Evolutionary conservation across 805 yeast species (phyloP).

Genomic region (Deakozyma indianensis): DNA sequence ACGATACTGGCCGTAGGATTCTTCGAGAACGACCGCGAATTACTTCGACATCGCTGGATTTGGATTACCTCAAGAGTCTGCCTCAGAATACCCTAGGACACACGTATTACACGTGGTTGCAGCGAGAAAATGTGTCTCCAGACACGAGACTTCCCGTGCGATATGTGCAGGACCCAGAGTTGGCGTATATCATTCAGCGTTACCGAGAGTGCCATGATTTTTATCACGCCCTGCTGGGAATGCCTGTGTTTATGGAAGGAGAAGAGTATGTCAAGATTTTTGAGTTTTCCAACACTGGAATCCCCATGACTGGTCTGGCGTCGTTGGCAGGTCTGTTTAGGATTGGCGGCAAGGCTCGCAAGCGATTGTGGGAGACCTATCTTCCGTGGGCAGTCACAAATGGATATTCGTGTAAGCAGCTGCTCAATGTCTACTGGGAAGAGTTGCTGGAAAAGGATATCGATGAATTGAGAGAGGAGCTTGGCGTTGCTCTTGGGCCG

Average conservation of each 20-base stretch:
- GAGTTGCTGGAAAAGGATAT: constrained; percentile 58
- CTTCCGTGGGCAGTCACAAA: constrained; percentile 78
- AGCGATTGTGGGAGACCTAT: constrained; percentile 48
- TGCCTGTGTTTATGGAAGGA: constrained; percentile 90
- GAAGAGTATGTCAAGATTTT: constrained; percentile 87
- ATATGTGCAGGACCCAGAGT: constrained; percentile 77
- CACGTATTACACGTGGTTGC: constrained; percentile 70
- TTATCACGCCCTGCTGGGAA: constrained; percentile 80
- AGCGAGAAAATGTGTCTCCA: constrained; percentile 79
- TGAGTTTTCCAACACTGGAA: constrained; percentile 81
- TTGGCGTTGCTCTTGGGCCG: constrained; percentile 67
- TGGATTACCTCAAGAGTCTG: constrained; percentile 40
- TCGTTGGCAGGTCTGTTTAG: constrained; percentile 80
- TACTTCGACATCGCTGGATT: constrained; percentile 53
- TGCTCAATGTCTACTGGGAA: constrained; percentile 91
- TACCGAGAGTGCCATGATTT: constrained; percentile 96
- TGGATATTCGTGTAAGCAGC: constrained; percentile 58
- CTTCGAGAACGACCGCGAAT: constrained; percentile 72
- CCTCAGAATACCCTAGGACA: constrained; percentile 66
- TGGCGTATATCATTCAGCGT: constrained; percentile 85
- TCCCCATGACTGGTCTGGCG: constrained; percentile 93
- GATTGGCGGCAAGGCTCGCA: constrained; percentile 46
- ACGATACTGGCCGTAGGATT: constrained; percentile 62
- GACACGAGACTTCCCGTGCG: constrained; percentile 84
- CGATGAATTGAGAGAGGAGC: constrained; percentile 50